Evolutionary conservation across 371 early-diverging fungal genomes (phyloP).

Genomic region (Mucor racemosus): DNA sequence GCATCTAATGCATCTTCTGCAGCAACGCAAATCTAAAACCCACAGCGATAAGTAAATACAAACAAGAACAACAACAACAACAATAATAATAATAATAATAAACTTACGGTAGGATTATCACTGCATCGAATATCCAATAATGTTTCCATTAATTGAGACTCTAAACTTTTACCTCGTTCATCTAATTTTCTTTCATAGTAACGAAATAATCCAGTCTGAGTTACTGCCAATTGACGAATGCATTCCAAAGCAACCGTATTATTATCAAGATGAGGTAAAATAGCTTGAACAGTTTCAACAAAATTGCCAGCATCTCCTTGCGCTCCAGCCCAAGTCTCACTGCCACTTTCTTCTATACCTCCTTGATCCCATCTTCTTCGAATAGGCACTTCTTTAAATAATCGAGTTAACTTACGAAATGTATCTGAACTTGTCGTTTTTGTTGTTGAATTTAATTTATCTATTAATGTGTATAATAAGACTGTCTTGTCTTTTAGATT

Average conservation of each 20-base stretch:
- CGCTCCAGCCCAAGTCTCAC: slow-evolving; percentile 50
- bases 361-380: slow-evolving; percentile 53
- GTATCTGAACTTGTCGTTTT: slow-evolving; percentile 22
- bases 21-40: slow-evolving; percentile 41
- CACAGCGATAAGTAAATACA: not conserved
- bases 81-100: not conserved
- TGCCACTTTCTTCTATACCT: slow-evolving; percentile 38
- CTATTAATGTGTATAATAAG: slow-evolving; percentile 36
- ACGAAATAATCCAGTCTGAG: slow-evolving; percentile 47
- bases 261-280: slow-evolving; percentile 23
- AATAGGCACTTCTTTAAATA: slow-evolving; percentile 47
- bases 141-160: slow-evolving; percentile 40
- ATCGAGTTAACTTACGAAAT: slow-evolving; percentile 43
- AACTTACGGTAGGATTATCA: slow-evolving; percentile 41
- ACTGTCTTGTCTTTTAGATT: slow-evolving; percentile 37
- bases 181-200: slow-evolving; percentile 46
- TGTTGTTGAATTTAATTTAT: slow-evolving; percentile 34
- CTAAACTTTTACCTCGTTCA: slow-evolving; percentile 40
- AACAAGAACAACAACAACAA: not conserved
- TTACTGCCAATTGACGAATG: slow-evolving; percentile 43
- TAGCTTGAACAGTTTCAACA: slow-evolving; percentile 43
- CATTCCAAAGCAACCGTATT: slow-evolving; percentile 35
- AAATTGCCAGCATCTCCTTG: slow-evolving; percentile 51
- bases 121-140: slow-evolving; percentile 34
- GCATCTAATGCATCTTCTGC: slow-evolving; percentile 58